Evolutionary conservation across 202 grass and related monocot genomes (phyloP).

Genomic region (Carex arenaria): DNA sequence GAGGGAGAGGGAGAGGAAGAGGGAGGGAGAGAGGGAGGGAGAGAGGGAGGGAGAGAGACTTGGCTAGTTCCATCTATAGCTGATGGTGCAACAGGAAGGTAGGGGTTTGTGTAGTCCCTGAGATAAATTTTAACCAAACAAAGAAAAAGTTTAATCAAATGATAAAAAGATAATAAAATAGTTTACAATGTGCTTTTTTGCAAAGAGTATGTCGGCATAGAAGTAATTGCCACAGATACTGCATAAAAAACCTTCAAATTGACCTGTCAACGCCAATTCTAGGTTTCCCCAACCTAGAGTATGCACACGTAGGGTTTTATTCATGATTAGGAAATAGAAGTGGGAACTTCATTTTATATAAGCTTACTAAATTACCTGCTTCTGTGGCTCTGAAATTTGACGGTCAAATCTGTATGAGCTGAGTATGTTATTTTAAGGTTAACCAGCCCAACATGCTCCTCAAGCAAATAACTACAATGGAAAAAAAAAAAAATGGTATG

Average conservation of each 20-base stretch:
- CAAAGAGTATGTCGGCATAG: background rate
- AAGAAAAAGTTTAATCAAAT: constrained; percentile 2
- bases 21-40: constrained; percentile 34
- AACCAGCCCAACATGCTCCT: constrained; percentile 55
- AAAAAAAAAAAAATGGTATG: background rate
- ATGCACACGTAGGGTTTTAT: background rate
- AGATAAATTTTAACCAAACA: constrained; percentile 24
- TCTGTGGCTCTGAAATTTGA: constrained; percentile 91
- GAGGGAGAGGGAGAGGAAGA: constrained; percentile 38
- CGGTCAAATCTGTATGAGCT: constrained; percentile 84
- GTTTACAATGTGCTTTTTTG: constrained; percentile 2
- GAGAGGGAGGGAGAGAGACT: constrained; percentile 32
- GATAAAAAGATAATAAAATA: constrained; percentile 1
- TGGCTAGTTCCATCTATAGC: constrained; percentile 63
- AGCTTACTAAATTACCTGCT: constrained; percentile 56
- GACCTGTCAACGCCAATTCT: background rate
- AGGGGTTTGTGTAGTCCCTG: constrained; percentile 97
- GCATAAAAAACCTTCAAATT: background rate
- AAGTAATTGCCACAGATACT: background rate
- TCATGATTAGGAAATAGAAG: background rate
- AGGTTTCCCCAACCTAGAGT: background rate
- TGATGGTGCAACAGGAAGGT: constrained; percentile 77
- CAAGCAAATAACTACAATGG: constrained; percentile 72
- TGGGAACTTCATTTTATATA: background rate
- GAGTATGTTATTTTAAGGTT: constrained; percentile 78